Conservation (phyloP, 2,329 filamentous ascomycete species). For the Aureobasidium lini region DNA sequence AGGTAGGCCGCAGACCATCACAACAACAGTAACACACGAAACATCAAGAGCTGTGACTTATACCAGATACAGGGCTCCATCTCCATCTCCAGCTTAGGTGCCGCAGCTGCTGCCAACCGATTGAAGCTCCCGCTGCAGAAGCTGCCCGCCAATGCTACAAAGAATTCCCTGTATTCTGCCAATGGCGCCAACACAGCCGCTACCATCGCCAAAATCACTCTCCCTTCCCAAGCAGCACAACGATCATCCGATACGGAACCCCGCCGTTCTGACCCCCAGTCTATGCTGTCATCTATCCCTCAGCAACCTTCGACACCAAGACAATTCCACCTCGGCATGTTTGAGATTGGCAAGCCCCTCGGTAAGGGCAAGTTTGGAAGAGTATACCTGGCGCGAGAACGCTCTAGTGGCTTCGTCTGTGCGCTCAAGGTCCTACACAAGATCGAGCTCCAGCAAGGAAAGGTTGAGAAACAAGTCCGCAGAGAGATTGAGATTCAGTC, state of each 20-base stretch:
- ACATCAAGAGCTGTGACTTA: neutral
- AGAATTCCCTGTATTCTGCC: constrained; percentile 22
- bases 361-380: constrained; percentile 81
- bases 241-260: constrained; percentile 30
- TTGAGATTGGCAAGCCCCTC: constrained; percentile 76
- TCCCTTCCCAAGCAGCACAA: constrained; percentile 60
- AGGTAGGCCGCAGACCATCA: constrained; percentile 48
- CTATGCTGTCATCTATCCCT: constrained; percentile 3
- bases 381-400: constrained; percentile 73
- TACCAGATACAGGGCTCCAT: constrained; percentile 35
- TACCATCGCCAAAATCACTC: constrained; percentile 56
- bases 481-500: constrained; percentile 20
- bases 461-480: constrained; percentile 60
- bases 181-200: constrained; percentile 26
- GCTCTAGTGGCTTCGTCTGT: constrained; percentile 69
- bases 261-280: constrained; percentile 13
- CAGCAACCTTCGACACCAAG: constrained; percentile 27
- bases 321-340: constrained; percentile 81
- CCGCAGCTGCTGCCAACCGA: constrained; percentile 46
- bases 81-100: constrained; percentile 41
- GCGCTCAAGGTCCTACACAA: constrained; percentile 79
- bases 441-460: constrained; percentile 67
- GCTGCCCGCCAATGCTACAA: constrained; percentile 65
- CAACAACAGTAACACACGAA: neutral
- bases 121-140: constrained; percentile 72